phyloP scores from a whole-genome alignment of 352 stramenopile genomes.

The Thraustotheca clavata region DNA sequence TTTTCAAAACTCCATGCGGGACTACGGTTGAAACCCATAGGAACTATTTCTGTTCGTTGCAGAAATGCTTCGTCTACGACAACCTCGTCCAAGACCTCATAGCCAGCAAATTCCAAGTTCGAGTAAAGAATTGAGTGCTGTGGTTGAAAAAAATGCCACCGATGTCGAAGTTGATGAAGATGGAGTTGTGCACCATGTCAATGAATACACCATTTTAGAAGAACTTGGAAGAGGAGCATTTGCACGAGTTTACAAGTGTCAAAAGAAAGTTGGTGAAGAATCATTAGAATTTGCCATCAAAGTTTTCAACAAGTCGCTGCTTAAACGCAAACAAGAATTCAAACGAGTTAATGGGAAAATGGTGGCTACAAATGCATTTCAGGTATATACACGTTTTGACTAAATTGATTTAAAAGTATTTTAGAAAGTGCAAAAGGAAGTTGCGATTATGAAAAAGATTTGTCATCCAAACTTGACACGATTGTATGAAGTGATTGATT shows the following conservation, averaged over 20 bases:
- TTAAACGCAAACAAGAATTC: conserved; percentile 24
- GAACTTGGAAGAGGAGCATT: conserved; percentile 66
- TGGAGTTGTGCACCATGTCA: conserved; percentile 51
- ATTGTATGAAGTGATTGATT: conserved; percentile 28
- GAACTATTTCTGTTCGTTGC: too few relatives aligned
- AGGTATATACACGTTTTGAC: conserved; percentile 21
- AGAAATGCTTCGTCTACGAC: too few relatives aligned
- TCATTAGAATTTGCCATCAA: conserved; percentile 26
- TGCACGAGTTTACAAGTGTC: conserved; percentile 63
- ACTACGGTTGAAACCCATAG: too few relatives aligned
- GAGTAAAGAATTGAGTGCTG: conserved; percentile 14
- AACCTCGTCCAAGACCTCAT: too few relatives aligned
- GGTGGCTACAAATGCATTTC: conserved; percentile 24
- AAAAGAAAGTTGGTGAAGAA: conserved; percentile 29
- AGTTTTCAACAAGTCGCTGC: conserved; percentile 24
- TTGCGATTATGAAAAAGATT: conserved; percentile 24
- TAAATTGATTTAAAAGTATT: background rate
- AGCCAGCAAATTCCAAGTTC: background rate
- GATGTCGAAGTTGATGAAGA: conserved; percentile 54
- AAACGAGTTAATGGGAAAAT: conserved; percentile 20
- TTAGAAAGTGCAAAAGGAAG: conserved; percentile 23
- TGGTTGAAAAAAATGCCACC: conserved; percentile 58
- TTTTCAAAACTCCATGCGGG: too few relatives aligned
- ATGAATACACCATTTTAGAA: conserved; percentile 50
- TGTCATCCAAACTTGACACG: conserved; percentile 19